Base-by-base conservation (phyloP, 2,329 filamentous ascomycete genomes). In the Pseudonectria buxi region DNA sequence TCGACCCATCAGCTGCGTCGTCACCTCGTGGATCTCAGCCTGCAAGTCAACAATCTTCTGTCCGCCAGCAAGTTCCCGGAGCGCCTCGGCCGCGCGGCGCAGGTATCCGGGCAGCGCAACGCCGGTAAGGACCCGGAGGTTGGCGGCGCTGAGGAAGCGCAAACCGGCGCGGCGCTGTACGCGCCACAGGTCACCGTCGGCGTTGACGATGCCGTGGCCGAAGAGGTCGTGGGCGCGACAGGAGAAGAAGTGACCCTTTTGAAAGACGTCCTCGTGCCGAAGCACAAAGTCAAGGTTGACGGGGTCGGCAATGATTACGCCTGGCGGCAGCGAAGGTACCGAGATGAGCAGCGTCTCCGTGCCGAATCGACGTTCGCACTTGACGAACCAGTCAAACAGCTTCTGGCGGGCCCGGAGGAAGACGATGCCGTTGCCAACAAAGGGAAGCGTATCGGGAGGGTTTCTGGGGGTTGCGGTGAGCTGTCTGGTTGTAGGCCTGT, bases 141-240 rank as follows among this genome's bases (percentile, higher is more conserved):
- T 80, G 35, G 71, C 59, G 11, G 66, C 64, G 46, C 67, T 78
- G 16, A 83, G 66, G 45, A 82, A 82, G 18, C 69, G 56, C 11
- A 74, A 44, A 1, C 78, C 78, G 4, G 77, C 78, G 51, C 74
- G 80, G 30, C 78, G 67, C 60, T 82, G 78, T 2, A 72, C 59
- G 40, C 67, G 73, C 78, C 78, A 82, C 15, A 77, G 51, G 14
- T 78, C 72, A 27, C 78, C 78, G 41, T 81, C 78, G 16, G 72
- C 71, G 45, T 82, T 83, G 56, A 82, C 80, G 45, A 83, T 82
- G 16, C 78, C 78, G 44, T 77, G 67, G 2, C 75, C 78, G 41
- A 83, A 83, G 1, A 83, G 58, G 49, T 81, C 78, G 67, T 71
- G 72, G 0, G 76, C 72, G 26, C 76, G 66, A 13, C 61, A 58